Percentiles rank a stretch among this genome's conserved stretches.
These are phyloP conservation scores for Paspalum notatum DNA, from an alignment of 176 grass and related monocot genomes.

Conservation along the genomic window DNA sequence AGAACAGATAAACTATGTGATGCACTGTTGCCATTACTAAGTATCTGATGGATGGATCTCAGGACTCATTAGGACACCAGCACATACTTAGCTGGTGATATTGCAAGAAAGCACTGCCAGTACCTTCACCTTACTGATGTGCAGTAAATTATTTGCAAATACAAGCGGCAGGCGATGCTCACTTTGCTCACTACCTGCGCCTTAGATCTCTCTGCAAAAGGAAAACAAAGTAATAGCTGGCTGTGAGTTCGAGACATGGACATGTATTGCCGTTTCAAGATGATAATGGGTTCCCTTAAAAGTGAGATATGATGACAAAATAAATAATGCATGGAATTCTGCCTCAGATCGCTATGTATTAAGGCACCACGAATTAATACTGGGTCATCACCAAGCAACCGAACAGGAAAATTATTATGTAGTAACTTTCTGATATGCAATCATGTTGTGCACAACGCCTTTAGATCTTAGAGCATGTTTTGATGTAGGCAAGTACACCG, in stretches of 20 bases:
- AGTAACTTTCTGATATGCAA: background rate
- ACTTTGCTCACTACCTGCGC: conserved; percentile 43
- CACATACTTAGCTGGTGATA: conserved; percentile 6
- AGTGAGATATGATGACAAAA: background rate
- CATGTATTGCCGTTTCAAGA: background rate
- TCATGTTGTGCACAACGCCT: no score
- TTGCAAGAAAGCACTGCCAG: conserved; percentile 1
- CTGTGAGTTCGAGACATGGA: background rate
- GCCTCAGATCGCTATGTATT: background rate
- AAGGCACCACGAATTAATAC: background rate
- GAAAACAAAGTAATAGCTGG: background rate
- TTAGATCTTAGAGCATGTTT: background rate
- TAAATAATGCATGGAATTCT: conserved; percentile 5
- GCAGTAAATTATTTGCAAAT: conserved; percentile 7
- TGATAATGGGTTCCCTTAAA: background rate
- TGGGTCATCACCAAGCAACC: background rate
- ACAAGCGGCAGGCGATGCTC: background rate
- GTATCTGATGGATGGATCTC: background rate
- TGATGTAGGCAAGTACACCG: background rate
- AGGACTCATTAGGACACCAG: background rate
- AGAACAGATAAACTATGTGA: background rate
- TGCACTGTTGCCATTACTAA: background rate
- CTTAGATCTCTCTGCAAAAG: conserved; percentile 77
- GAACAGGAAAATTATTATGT: background rate
- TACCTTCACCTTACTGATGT: background rate